A percentile compares a stretch with the other conserved stretches of the same genome.
These are phyloP conservation scores for Venturia carpophila DNA, from an alignment of 2,329 filamentous ascomycete species.

Conservation along the genomic window DNA sequence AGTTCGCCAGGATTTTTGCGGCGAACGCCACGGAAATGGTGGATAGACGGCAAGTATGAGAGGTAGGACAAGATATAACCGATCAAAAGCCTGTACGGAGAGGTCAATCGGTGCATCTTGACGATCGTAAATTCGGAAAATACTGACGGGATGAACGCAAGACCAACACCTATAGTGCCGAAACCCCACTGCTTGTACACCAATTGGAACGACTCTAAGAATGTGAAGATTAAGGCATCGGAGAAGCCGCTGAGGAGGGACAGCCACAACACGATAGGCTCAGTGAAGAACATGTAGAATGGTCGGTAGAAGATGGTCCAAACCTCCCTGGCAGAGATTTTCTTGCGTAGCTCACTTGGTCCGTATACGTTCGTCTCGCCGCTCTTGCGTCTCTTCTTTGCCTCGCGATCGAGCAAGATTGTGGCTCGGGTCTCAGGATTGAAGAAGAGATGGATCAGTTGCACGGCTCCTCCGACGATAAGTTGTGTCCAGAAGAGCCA, in stretches of 20 bases:
- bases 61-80: slow-evolving; percentile 60
- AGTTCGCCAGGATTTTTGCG: slow-evolving; percentile 16
- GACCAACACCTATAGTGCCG: slow-evolving; percentile 47
- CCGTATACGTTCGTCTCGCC: slow-evolving; percentile 58
- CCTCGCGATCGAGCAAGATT: slow-evolving; percentile 70
- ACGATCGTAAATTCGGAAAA: too few relatives aligned
- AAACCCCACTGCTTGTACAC: slow-evolving; percentile 65
- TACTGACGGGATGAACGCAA: slow-evolving; percentile 51
- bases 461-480: slow-evolving; percentile 66
- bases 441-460: slow-evolving; percentile 57
- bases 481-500: slow-evolving; percentile 83
- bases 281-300: slow-evolving; percentile 67
- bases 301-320: slow-evolving; percentile 52
- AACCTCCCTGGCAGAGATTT: slow-evolving; percentile 35
- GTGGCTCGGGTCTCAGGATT: slow-evolving; percentile 74
- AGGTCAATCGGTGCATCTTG: neutral
- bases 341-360: slow-evolving; percentile 57
- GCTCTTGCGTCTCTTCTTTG: slow-evolving; percentile 61
- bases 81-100: slow-evolving; percentile 42
- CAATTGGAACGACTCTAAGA: slow-evolving; percentile 61
- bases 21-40: slow-evolving; percentile 33
- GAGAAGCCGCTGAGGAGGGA: slow-evolving; percentile 68
- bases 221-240: slow-evolving; percentile 72
- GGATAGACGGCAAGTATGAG: slow-evolving; percentile 48
- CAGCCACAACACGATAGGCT: slow-evolving; percentile 65